phyloP scores from a whole-genome alignment of 495 filamentous ascomycete species.

The Trichoderma virens region DNA sequence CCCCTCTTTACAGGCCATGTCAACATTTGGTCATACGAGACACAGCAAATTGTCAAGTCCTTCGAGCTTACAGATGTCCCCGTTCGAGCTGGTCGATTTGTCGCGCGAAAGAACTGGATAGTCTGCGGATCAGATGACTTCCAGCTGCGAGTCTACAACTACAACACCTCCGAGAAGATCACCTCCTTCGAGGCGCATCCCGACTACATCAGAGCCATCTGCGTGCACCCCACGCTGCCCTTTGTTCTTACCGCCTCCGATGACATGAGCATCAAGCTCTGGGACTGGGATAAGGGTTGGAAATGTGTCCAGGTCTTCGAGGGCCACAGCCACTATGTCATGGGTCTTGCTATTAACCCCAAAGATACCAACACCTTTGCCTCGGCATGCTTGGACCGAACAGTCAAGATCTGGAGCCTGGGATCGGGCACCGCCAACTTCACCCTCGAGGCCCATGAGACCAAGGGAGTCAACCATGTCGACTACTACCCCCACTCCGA shows the following conservation, averaged over 20 bases:
- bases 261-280: conserved; percentile 99
- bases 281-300: conserved; percentile 99
- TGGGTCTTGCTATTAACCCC: conserved; percentile 99
- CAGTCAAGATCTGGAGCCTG: conserved; percentile 97
- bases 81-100: conserved; percentile 91
- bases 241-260: conserved; percentile 95
- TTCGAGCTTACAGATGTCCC: conserved; percentile 99
- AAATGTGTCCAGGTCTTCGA: conserved; percentile 98
- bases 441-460: conserved; percentile 94
- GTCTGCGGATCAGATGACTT: conserved; percentile 98
- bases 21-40: conserved; percentile 99
- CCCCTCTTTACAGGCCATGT: conserved; percentile 64
- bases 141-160: conserved; percentile 89
- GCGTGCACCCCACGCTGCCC: conserved; percentile 91
- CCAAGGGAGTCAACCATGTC: conserved; percentile 96
- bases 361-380: conserved; percentile 98
- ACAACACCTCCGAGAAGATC: conserved; percentile 99
- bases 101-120: conserved; percentile 98
- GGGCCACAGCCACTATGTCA: conserved; percentile 96
- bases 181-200: conserved; percentile 97
- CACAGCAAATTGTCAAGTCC: conserved; percentile 94
- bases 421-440: conserved; percentile 87
- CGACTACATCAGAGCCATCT: conserved; percentile 97
- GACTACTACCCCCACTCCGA: conserved; percentile 96
- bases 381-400: conserved; percentile 90